Percentiles rank a stretch among this genome's conserved stretches.
phyloP scores from a whole-genome alignment of 768 basidiomycete species.

The Pleurotus cornucopiae region DNA sequence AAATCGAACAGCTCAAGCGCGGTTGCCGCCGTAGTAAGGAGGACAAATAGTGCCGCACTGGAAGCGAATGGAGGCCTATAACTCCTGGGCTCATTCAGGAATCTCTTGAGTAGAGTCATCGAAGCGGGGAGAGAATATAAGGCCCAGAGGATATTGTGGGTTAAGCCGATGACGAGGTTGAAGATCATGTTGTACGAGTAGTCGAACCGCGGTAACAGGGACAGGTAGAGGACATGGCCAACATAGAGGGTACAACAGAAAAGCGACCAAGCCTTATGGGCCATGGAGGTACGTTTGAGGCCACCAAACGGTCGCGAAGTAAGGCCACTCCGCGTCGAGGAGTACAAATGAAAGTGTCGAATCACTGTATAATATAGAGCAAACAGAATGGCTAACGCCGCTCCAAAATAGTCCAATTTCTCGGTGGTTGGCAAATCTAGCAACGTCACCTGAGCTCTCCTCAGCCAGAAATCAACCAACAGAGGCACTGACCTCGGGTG shows the following conservation, averaged over 20 bases:
- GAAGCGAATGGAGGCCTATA: constrained; percentile 56
- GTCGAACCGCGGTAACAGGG: constrained; percentile 74
- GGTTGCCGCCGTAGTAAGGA: constrained; percentile 70
- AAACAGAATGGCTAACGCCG: constrained; percentile 78
- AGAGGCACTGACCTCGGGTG: constrained; percentile 64
- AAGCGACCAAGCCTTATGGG: constrained; percentile 38
- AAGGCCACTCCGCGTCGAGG: constrained; percentile 26
- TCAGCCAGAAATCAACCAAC: constrained; percentile 2
- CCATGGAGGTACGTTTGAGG: constrained; percentile 13
- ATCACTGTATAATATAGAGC: constrained; percentile 76
- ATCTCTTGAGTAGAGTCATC: constrained; percentile 46
- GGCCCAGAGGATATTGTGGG: constrained; percentile 82
- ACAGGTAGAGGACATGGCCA: constrained; percentile 76
- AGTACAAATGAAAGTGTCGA: constrained; percentile 75
- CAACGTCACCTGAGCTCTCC: not conserved
- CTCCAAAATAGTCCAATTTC: constrained; percentile 93
- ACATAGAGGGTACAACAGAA: constrained; percentile 55
- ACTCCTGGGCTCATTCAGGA: constrained; percentile 45
- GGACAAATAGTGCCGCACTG: constrained; percentile 58
- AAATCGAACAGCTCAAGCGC: constrained; percentile 90
- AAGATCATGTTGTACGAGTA: constrained; percentile 92
- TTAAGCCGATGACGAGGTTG: constrained; percentile 71
- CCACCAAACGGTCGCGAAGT: constrained; percentile 16
- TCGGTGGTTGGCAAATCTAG: constrained; percentile 81
- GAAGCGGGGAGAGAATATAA: constrained; percentile 58